These are phyloP conservation scores for Colletotrichum agaves DNA, from an alignment of 2,329 filamentous ascomycete genomes.

Conservation along the genomic window DNA sequence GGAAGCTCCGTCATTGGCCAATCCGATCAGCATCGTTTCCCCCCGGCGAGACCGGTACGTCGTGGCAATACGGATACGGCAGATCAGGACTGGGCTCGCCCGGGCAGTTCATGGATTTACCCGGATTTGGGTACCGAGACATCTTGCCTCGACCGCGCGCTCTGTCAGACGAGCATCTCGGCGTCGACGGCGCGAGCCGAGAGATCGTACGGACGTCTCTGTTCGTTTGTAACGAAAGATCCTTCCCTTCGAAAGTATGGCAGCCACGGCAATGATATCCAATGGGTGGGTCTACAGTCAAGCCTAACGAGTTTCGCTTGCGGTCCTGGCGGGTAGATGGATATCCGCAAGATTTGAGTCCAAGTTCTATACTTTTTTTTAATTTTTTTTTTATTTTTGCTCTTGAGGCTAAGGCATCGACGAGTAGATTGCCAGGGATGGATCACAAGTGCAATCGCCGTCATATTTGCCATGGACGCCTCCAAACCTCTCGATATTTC, in stretches of 20 bases:
- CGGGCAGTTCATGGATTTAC: background rate
- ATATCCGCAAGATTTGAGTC: background rate
- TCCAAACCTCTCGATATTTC: too few relatives aligned
- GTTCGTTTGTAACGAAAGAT: background rate
- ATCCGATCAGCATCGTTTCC: background rate
- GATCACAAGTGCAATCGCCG: background rate
- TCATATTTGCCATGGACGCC: background rate
- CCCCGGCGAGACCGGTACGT: background rate
- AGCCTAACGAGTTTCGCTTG: background rate
- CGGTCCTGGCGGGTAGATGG: background rate
- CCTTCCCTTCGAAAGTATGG: slow-evolving; percentile 12
- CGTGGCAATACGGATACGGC: background rate
- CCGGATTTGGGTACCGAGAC: background rate
- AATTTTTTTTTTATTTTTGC: too few relatives aligned
- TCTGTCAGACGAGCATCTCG: background rate
- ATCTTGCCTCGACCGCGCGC: background rate
- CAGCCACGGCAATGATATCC: background rate
- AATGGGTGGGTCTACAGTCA: background rate
- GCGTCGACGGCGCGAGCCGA: background rate
- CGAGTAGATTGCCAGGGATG: background rate
- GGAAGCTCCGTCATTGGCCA: slow-evolving; percentile 1
- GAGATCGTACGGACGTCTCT: background rate
- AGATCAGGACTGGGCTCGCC: background rate
- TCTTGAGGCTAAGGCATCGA: background rate
- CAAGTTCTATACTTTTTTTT: too few relatives aligned